phyloP scores from a whole-genome alignment of 1,284 basidiomycete species.

The Hemileia vastatrix region DNA sequence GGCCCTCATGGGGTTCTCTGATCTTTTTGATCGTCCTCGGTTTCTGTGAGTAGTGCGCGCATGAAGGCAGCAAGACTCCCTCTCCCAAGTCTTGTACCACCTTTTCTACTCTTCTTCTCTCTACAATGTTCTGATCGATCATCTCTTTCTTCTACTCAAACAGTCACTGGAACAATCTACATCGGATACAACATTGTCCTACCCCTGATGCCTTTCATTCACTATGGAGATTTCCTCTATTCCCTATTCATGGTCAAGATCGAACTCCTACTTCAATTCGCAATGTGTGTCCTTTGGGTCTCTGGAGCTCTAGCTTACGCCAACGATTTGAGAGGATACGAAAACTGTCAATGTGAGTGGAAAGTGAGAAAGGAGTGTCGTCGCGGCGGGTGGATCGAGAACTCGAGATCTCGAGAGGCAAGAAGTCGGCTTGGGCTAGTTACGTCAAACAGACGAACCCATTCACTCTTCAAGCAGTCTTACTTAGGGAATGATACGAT shows the following conservation, averaged over 20 bases:
- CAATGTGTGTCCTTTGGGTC: slow-evolving; percentile 43
- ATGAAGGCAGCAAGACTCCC: too few relatives aligned
- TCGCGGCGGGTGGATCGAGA: too few relatives aligned
- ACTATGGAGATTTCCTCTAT: slow-evolving; percentile 41
- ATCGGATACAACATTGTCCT: slow-evolving; percentile 45
- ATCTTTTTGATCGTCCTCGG: slow-evolving; percentile 46
- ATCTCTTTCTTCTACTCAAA: background rate
- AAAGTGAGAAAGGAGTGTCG: background rate
- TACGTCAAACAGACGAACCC: too few relatives aligned
- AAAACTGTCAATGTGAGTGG: slow-evolving; percentile 39
- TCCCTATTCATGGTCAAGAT: slow-evolving; percentile 41
- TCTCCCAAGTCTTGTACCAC: too few relatives aligned
- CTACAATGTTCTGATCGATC: too few relatives aligned
- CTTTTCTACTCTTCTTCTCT: too few relatives aligned
- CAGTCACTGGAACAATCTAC: slow-evolving; percentile 42
- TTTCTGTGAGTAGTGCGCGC: too few relatives aligned
- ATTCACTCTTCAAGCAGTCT: too few relatives aligned
- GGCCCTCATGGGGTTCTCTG: slow-evolving; percentile 44
- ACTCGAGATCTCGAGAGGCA: too few relatives aligned
- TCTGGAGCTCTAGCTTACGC: slow-evolving; percentile 45
- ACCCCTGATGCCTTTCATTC: slow-evolving; percentile 40
- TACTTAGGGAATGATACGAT: too few relatives aligned
- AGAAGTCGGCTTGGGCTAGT: too few relatives aligned
- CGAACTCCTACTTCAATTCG: slow-evolving; percentile 43
- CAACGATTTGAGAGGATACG: slow-evolving; percentile 40